Percentiles rank a stretch among this genome's conserved stretches.
Conservation (phyloP, 768 basidiomycete genomes). For the Leccinum incarnatum region DNA sequence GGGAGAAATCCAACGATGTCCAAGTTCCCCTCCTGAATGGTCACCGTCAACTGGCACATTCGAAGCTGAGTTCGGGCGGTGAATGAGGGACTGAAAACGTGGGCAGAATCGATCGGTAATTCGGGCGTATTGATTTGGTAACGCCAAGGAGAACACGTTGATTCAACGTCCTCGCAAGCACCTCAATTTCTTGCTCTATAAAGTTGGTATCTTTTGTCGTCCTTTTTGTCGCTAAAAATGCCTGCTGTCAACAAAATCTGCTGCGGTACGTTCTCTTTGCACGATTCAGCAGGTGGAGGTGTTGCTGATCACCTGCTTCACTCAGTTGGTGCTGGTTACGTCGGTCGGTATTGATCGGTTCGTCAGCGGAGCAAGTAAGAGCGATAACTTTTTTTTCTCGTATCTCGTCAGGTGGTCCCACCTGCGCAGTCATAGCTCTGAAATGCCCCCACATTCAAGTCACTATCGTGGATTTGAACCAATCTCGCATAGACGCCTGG, state of each 20-base stretch:
- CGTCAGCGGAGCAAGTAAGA: background rate
- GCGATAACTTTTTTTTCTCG: constrained; percentile 15
- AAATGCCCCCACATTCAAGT: constrained; percentile 92
- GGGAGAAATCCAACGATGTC: background rate
- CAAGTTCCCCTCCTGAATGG: background rate
- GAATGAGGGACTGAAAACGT: background rate
- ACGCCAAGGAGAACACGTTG: background rate
- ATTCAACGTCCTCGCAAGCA: background rate
- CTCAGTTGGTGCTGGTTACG: constrained; percentile 87
- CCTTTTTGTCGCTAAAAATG: constrained; percentile 12
- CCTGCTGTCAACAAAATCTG: constrained; percentile 76
- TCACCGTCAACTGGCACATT: background rate
- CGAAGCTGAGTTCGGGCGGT: background rate
- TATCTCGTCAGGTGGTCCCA: constrained; percentile 72
- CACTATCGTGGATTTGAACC: constrained; percentile 97
- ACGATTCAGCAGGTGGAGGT: background rate
- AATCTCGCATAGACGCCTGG: constrained; percentile 94
- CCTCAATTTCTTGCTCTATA: background rate
- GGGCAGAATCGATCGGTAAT: background rate
- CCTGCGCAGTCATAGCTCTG: constrained; percentile 90
- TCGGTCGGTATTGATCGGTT: constrained; percentile 53
- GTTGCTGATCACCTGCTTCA: constrained; percentile 9
- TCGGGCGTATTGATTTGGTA: background rate
- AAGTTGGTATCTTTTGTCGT: background rate
- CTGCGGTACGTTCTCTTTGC: constrained; percentile 63